Base-by-base conservation (phyloP, 345 rosid species). In the Populus alba region DNA sequence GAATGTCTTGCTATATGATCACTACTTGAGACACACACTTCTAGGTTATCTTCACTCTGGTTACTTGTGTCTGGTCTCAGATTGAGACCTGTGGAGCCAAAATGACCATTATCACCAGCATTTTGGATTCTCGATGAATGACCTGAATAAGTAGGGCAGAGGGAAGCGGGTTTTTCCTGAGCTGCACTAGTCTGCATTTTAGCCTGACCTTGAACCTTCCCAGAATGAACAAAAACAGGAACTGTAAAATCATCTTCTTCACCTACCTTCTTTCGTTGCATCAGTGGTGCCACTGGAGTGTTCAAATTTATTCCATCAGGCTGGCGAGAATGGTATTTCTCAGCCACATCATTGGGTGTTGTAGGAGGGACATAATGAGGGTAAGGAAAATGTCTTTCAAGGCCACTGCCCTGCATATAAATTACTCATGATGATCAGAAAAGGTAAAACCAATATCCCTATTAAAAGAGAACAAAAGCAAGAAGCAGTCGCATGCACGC, bases 241-340 rank as follows among this genome's bases (percentile, higher is more conserved):
- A 95, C 98, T 22, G 77, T 83, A 51, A 88, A 95, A 82, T 92
- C 97, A 72, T 90, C 97, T 78, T 90, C 97, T 80, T 91, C 92
- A 62, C 88, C 86, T 3, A 71, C 71, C 74, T 81, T 85, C 81
- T 86, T 89, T 74, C 79, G 84, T 85, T 83, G 87, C 51, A 80
- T 88, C 77, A 73, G 78, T 13, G 45, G 84, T 53, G 78, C 66
- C 72, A 77, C 39, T 33, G 88, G 74, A 79, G 74, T 57, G 67
- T 78, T 87, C 79, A 66, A 74, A 83, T 79, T 85, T 53, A 81
- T 82, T 78, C 77, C 85, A 68, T 66, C 82, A 71, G 78, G 45
- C 73, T 77, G 86, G 57, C 45, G 71, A 59, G 86, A 55, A 72
- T 77, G 83, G 73, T 77, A 77, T 78, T 75, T 82, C 69, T 88